Evolutionary conservation across 1,139 yeast species (phyloP).

Genomic region (Zhuliangozyma blackwelliae): DNA sequence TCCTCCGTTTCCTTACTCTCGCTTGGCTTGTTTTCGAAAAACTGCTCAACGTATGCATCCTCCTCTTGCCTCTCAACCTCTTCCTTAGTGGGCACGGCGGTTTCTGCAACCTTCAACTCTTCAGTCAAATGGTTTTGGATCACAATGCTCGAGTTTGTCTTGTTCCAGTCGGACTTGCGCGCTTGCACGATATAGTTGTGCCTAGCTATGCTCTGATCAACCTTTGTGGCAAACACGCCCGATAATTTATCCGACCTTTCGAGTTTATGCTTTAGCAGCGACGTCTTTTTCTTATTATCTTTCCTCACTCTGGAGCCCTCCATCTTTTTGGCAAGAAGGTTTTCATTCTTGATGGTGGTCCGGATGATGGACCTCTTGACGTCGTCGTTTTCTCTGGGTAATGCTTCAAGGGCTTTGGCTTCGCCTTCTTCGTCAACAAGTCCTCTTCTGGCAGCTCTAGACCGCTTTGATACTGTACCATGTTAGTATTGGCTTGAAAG

Average conservation of each 20-base stretch:
- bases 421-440: constrained; percentile 38
- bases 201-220: constrained; percentile 59
- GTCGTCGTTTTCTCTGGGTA: constrained; percentile 60
- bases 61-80: constrained; percentile 28
- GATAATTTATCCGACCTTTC: constrained; percentile 50
- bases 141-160: constrained; percentile 49
- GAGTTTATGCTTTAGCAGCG: constrained; percentile 32
- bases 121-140: constrained; percentile 18
- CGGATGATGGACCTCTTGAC: constrained; percentile 62
- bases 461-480: constrained; percentile 54
- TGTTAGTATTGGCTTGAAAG: constrained; percentile 12
- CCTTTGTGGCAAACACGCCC: constrained; percentile 57
- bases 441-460: constrained; percentile 77
- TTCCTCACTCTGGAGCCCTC: constrained; percentile 38
- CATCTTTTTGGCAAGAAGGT: constrained; percentile 52
- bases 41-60: constrained; percentile 33
- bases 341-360: constrained; percentile 65
- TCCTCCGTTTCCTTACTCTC: constrained; percentile 17
- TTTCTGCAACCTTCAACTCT: constrained; percentile 3
- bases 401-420: constrained; percentile 42
- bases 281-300: constrained; percentile 29
- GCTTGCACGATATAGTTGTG: constrained; percentile 58
- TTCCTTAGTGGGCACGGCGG: constrained; percentile 2
- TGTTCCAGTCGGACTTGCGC: constrained; percentile 72
- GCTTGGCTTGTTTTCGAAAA: constrained; percentile 26